phyloP scores from a whole-genome alignment of 768 basidiomycete species.

The Hydnum rufescens region DNA sequence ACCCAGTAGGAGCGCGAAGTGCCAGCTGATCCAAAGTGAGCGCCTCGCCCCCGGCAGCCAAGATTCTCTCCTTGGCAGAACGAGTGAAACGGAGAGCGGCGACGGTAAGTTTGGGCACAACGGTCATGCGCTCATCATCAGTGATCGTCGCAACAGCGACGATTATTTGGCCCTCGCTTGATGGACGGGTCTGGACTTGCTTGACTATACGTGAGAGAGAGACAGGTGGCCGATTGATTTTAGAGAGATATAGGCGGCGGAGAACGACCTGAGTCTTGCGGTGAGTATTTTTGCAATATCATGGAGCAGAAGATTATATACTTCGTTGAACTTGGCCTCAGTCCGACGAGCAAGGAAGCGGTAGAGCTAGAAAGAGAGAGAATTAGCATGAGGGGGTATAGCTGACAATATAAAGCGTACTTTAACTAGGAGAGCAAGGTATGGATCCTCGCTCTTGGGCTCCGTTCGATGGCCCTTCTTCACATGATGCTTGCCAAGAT shows the following conservation, averaged over 20 bases:
- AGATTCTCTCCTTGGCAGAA: constrained; percentile 82
- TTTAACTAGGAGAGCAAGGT: constrained; percentile 95
- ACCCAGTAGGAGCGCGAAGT: constrained; percentile 78
- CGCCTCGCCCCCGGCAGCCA: constrained; percentile 86
- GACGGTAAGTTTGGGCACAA: constrained; percentile 76
- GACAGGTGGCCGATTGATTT: constrained; percentile 90
- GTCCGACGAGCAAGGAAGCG: constrained; percentile 97
- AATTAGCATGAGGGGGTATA: too few species aligned
- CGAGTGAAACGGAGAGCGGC: constrained; percentile 92
- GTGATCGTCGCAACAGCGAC: constrained; percentile 85
- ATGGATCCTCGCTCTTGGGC: constrained; percentile 98
- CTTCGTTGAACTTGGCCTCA: constrained; percentile 91
- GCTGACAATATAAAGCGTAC: constrained; percentile 25
- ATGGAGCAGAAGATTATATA: constrained; percentile 13
- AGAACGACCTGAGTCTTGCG: constrained; percentile 50
- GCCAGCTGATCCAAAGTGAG: constrained; percentile 96
- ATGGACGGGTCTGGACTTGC: constrained; percentile 48
- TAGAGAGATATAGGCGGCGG: constrained; percentile 90
- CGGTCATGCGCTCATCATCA: constrained; percentile 76
- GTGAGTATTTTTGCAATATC: background rate
- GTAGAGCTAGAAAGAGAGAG: constrained; percentile 93
- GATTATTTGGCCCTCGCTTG: constrained; percentile 62
- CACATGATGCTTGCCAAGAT: constrained; percentile 92
- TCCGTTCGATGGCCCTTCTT: constrained; percentile 89
- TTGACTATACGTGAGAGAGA: constrained; percentile 84